Conservation (phyloP, 2,329 filamentous ascomycete genomes). For the Coniella lustricola region DNA sequence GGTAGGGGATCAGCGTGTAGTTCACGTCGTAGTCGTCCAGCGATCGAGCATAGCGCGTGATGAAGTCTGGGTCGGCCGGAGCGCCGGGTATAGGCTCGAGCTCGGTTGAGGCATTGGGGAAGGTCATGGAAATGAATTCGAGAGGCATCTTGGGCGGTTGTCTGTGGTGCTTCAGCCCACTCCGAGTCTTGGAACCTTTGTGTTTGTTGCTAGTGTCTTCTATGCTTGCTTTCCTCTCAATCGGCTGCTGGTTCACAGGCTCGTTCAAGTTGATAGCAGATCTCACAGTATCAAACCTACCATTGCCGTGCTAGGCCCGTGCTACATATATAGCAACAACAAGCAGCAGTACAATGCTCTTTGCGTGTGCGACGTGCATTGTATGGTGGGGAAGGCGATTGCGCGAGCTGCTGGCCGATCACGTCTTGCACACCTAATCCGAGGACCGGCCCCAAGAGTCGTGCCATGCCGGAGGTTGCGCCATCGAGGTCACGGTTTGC, state of each 20-base stretch:
- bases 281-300: too few species aligned
- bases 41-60: conserved; percentile 47
- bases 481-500: conserved; percentile 10
- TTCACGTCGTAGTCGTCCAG: conserved; percentile 56
- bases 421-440: conserved; percentile 20
- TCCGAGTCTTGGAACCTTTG: too few species aligned
- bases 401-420: conserved; percentile 21
- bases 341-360: too few species aligned
- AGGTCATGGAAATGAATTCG: conserved; percentile 54
- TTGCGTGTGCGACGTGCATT: background rate
- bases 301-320: too few species aligned
- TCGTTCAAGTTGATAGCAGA: too few species aligned
- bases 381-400: conserved; percentile 17
- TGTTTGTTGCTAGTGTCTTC: too few species aligned
- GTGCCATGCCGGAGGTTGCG: conserved; percentile 12
- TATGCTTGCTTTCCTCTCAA: too few species aligned
- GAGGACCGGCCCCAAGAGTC: conserved; percentile 13
- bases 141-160: conserved; percentile 30
- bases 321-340: too few species aligned
- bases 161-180: too few species aligned
- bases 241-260: too few species aligned
- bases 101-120: conserved; percentile 51
- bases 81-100: conserved; percentile 44
- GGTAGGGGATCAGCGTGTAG: conserved; percentile 55
- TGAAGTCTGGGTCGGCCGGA: conserved; percentile 46